Percentiles rank a stretch among this genome's conserved stretches.
Conservation (phyloP, 2,329 filamentous ascomycete species). For the Alternaria hordeiaustralica region DNA sequence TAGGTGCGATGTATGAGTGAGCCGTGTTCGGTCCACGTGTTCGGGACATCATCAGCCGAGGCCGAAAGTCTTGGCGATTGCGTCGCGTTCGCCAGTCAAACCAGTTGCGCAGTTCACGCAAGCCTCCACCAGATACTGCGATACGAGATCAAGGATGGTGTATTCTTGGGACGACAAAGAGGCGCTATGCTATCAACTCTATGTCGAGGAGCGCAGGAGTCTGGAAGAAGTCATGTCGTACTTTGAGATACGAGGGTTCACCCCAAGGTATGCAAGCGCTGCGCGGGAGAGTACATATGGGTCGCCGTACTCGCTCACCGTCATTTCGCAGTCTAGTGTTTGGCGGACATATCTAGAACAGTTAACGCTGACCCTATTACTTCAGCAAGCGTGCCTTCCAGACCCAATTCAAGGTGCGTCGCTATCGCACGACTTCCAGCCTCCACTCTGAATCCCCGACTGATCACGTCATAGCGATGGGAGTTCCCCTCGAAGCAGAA, state of each 20-base stretch:
- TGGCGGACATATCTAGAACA: not conserved
- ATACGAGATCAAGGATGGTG: conserved; percentile 24
- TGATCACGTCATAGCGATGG: conserved; percentile 62
- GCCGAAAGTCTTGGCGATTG: conserved; percentile 16
- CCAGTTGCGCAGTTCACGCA: conserved; percentile 24
- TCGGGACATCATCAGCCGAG: conserved; percentile 30
- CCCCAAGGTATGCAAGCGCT: conserved; percentile 66
- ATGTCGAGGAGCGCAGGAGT: conserved; percentile 76
- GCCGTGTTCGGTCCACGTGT: conserved; percentile 10
- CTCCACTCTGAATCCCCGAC: not conserved
- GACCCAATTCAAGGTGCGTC: conserved; percentile 67
- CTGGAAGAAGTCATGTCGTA: conserved; percentile 77
- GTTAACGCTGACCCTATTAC: conserved; percentile 14
- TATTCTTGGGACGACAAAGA: conserved; percentile 74
- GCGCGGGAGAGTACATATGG: conserved; percentile 25
- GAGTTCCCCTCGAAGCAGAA: conserved; percentile 78
- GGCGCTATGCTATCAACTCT: conserved; percentile 71
- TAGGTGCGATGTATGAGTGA: conserved; percentile 15
- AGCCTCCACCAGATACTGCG: not conserved
- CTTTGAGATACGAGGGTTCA: conserved; percentile 68
- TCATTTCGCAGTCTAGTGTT: not conserved
- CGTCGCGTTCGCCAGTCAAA: not conserved
- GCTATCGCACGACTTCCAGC: not conserved
- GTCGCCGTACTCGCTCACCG: conserved; percentile 28
- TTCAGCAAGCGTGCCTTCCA: conserved; percentile 76